These are phyloP conservation scores for Debaryomyces sp. DNA, from an alignment of 1,139 yeast species.

Conservation along the genomic window DNA sequence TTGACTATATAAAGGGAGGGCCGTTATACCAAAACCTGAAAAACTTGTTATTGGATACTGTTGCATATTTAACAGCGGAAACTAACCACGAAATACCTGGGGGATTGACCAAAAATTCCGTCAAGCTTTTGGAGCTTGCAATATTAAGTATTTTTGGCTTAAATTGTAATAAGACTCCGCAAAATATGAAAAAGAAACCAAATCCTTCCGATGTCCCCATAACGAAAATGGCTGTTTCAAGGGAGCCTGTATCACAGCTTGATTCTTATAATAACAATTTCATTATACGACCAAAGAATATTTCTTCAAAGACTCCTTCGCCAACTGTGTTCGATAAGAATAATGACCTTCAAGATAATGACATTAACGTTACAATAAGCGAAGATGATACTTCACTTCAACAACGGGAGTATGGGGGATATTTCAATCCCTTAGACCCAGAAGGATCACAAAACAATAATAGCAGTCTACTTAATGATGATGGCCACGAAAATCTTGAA, in stretches of 20 bases:
- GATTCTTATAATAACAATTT: conserved; percentile 8
- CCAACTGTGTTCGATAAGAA: neutral
- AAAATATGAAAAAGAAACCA: conserved; percentile 20
- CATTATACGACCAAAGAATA: neutral
- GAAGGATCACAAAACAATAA: neutral
- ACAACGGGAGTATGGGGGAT: neutral
- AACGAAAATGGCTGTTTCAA: conserved; percentile 26
- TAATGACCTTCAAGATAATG: neutral
- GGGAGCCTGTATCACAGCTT: conserved; percentile 15
- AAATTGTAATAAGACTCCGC: conserved; percentile 22
- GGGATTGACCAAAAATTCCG: conserved; percentile 57
- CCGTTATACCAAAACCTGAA: conserved; percentile 74
- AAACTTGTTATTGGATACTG: conserved; percentile 50
- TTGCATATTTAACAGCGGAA: conserved; percentile 53
- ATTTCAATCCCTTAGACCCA: conserved; percentile 8
- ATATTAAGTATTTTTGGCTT: conserved; percentile 54
- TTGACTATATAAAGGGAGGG: conserved; percentile 85
- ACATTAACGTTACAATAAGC: neutral
- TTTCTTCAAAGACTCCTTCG: neutral
- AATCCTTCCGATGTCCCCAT: conserved; percentile 23
- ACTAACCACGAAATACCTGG: conserved; percentile 60
- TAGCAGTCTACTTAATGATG: conserved; percentile 10
- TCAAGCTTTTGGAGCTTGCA: conserved; percentile 58
- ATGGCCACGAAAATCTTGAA: conserved; percentile 24
- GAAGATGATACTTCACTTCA: neutral